Percentiles rank a stretch among this genome's conserved stretches.
phyloP scores from a whole-genome alignment of 2,329 filamentous ascomycete genomes.

The Aspergillus puulaauensis region DNA sequence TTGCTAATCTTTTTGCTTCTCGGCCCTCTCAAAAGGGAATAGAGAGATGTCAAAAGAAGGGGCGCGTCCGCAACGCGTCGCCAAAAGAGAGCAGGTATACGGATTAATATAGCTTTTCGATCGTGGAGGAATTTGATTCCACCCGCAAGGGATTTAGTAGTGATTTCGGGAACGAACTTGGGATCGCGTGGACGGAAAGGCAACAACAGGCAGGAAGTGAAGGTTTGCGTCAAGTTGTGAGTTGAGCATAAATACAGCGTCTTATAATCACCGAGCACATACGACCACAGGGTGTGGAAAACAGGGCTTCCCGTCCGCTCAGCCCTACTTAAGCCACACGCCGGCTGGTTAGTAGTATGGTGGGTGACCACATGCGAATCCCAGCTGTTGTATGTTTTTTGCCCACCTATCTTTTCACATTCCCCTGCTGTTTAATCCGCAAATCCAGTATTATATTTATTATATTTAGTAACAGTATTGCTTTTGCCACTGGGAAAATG shows the following conservation, averaged over 20 bases:
- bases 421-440: too few species aligned
- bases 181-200: background rate
- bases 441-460: too few species aligned
- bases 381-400: conserved; percentile 13
- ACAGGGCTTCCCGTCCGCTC: conserved; percentile 16
- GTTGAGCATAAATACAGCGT: background rate
- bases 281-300: conserved; percentile 14
- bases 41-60: background rate
- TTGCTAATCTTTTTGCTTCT: background rate
- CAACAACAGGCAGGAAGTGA: background rate
- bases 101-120: background rate
- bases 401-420: background rate
- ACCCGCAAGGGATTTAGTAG: background rate
- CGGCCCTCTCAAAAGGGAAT: background rate
- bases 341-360: conserved; percentile 12
- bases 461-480: too few species aligned
- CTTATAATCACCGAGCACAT: background rate
- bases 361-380: conserved; percentile 14
- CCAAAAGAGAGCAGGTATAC: background rate
- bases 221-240: background rate
- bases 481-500: too few species aligned
- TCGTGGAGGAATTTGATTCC: background rate
- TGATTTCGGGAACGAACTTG: background rate
- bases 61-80: background rate
- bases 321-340: conserved; percentile 14